Evolutionary conservation across 2,329 filamentous ascomycete genomes (phyloP).

Genomic region (Myriosclerotinia scirpicola): DNA sequence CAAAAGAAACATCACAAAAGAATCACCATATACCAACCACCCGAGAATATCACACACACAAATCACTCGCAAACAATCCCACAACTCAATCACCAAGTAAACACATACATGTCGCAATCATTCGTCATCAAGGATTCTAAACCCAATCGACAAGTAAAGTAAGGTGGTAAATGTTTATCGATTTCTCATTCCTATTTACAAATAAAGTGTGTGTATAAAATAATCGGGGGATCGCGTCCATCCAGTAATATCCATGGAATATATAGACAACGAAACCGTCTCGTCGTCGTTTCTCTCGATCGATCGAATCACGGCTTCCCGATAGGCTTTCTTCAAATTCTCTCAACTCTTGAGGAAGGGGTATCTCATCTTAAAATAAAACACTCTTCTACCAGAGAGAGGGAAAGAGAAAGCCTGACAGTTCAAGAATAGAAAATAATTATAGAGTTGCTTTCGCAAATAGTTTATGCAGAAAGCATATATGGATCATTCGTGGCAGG

Average conservation of each 20-base stretch:
- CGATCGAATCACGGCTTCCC: constrained; percentile 14
- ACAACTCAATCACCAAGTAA: no score
- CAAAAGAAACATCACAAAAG: no score
- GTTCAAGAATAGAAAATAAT: constrained; percentile 15
- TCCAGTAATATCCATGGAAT: background rate
- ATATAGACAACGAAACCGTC: background rate
- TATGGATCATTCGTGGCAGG: constrained; percentile 63
- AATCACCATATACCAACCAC: no score
- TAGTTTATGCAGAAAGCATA: constrained; percentile 66
- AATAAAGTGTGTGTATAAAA: constrained; percentile 14
- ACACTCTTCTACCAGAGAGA: constrained; percentile 20
- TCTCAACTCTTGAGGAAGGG: background rate
- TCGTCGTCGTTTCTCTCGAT: constrained; percentile 10
- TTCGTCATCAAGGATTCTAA: no score
- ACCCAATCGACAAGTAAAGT: no score
- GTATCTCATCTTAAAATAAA: constrained; percentile 8
- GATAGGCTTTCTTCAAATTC: constrained; percentile 19
- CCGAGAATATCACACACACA: no score
- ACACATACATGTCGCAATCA: no score
- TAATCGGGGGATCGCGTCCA: constrained; percentile 10
- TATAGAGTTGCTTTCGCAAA: background rate
- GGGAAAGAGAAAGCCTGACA: constrained; percentile 20
- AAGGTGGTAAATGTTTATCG: background rate
- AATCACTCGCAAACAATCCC: no score
- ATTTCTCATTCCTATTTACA: constrained; percentile 16